phyloP scores from a whole-genome alignment of 768 basidiomycete species.

The Tulasnella calospora region DNA sequence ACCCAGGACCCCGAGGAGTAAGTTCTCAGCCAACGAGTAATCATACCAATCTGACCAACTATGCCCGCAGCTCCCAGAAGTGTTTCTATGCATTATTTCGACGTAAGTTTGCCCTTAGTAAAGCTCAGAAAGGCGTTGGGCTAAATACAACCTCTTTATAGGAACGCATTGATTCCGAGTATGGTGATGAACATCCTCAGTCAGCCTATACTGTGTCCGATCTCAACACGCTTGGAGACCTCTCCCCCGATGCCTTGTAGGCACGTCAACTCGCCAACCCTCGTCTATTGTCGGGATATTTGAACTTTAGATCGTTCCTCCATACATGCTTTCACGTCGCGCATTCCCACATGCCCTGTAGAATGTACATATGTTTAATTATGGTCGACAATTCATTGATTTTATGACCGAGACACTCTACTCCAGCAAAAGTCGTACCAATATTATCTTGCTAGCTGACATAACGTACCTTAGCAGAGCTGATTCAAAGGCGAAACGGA shows the following conservation, averaged over 20 bases:
- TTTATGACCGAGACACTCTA: background rate
- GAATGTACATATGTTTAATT: background rate
- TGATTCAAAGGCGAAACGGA: no score
- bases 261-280: background rate
- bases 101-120: slow-evolving; percentile 50
- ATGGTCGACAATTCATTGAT: background rate
- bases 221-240: slow-evolving; percentile 55
- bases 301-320: background rate
- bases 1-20: slow-evolving; percentile 91
- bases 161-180: slow-evolving; percentile 77
- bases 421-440: no score
- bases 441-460: no score
- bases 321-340: background rate
- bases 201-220: slow-evolving; percentile 52
- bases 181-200: slow-evolving; percentile 65
- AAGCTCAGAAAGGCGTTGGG: background rate
- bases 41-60: slow-evolving; percentile 11
- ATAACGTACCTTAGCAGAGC: no score
- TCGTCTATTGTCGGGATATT: background rate
- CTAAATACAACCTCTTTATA: slow-evolving; percentile 33
- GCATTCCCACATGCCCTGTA: background rate
- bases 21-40: slow-evolving; percentile 35
- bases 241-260: slow-evolving; percentile 67
- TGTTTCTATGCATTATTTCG: slow-evolving; percentile 88
- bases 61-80: slow-evolving; percentile 67